Conservation (phyloP, 1,284 basidiomycete species). For the Thecaphora thlaspeos region DNA sequence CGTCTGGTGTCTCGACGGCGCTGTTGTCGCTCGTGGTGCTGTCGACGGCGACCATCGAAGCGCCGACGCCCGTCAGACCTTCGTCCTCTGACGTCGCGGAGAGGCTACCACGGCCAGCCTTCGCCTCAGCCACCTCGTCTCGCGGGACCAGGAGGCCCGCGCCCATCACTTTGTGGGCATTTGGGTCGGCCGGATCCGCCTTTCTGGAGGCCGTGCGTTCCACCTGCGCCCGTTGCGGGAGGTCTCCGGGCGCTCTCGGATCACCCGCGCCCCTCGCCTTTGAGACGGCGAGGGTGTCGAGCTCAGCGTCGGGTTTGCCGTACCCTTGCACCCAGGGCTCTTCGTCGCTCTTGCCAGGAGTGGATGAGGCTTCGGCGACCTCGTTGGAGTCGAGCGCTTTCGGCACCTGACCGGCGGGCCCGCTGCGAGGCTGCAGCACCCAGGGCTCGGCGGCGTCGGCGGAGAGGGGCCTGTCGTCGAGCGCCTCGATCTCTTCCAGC, state of each 20-base stretch:
- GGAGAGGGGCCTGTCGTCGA: not conserved
- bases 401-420: slow-evolving; percentile 24
- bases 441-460: slow-evolving; percentile 14
- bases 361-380: slow-evolving; percentile 11
- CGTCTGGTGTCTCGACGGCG: too few relatives aligned
- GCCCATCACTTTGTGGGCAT: slow-evolving; percentile 33
- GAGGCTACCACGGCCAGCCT: slow-evolving; percentile 3
- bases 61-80: too few relatives aligned
- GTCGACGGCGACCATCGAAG: not conserved
- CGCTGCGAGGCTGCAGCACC: slow-evolving; percentile 11
- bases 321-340: slow-evolving; percentile 35
- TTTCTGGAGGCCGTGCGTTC: slow-evolving; percentile 33
- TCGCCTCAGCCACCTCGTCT: slow-evolving; percentile 36
- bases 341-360: slow-evolving; percentile 7
- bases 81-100: too few relatives aligned
- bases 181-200: slow-evolving; percentile 36
- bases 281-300: not conserved
- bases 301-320: slow-evolving; percentile 12
- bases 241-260: slow-evolving; percentile 9
- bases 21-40: slow-evolving; percentile 1
- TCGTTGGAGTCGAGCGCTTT: slow-evolving; percentile 26
- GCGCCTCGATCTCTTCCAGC: slow-evolving; percentile 5
- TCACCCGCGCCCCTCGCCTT: too few relatives aligned
- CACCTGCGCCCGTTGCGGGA: slow-evolving; percentile 32
- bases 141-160: slow-evolving; percentile 34